Evolutionary conservation across 208 protist genomes (phyloP).

Genomic region (Porcisia deanei): DNA sequence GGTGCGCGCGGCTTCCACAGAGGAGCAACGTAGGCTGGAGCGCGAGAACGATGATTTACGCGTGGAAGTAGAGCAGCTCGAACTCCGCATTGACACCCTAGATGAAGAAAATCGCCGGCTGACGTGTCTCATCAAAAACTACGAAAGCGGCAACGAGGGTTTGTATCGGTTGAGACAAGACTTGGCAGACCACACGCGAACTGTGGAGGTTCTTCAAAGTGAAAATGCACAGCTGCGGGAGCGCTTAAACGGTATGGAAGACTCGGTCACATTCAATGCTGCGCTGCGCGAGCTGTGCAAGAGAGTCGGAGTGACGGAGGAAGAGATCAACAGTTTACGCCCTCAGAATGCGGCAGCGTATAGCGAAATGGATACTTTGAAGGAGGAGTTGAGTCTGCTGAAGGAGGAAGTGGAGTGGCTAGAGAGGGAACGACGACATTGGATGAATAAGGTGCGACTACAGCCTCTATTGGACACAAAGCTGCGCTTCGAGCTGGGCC

Average conservation of each 20-base stretch:
- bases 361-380: conserved; percentile 83
- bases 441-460: conserved; percentile 92
- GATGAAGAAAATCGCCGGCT: conserved; percentile 72
- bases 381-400: conserved; percentile 69
- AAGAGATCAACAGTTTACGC: conserved; percentile 83
- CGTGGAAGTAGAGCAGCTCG: conserved; percentile 70
- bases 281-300: conserved; percentile 84
- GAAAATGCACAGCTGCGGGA: conserved; percentile 86
- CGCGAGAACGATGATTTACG: conserved; percentile 74
- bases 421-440: conserved; percentile 84
- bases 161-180: conserved; percentile 63
- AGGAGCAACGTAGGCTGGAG: conserved; percentile 44
- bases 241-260: conserved; percentile 80
- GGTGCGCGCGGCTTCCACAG: conserved; percentile 6
- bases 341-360: conserved; percentile 58
- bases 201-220: conserved; percentile 66
- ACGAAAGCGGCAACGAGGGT: conserved; percentile 77
- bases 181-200: conserved; percentile 54
- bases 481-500: conserved; percentile 80
- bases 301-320: conserved; percentile 78
- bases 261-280: conserved; percentile 79
- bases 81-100: conserved; percentile 58
- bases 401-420: conserved; percentile 91
- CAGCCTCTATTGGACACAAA: conserved; percentile 89
- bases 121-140: conserved; percentile 62